Base-by-base conservation (phyloP, 176 grass and related monocot species). In the Oryza meyeriana region DNA sequence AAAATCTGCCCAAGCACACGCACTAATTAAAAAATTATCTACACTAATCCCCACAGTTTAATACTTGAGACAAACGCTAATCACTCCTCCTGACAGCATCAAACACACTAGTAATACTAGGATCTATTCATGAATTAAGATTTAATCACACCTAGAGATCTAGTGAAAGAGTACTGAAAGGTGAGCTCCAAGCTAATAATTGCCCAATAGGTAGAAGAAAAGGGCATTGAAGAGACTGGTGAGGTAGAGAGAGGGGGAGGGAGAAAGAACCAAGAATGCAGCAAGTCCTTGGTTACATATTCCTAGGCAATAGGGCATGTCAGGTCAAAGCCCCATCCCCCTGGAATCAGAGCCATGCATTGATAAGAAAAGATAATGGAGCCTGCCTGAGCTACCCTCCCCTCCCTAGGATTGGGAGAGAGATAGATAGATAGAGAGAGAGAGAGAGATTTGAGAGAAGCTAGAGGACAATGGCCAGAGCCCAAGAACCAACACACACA, bases 271-370 rank as follows among this genome's bases (percentile, higher is more conserved):
- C 71, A 81, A 89, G 81, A 79, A 69, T 65, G 83, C 64, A 75
- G 28, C 74, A 89, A 93, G 88, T 64, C 87, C 83, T 74, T 71
- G 86, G 85, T 92, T 85, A 81, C 86, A 92, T 92, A 84, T 86
- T 98, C 93, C 88, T 93, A 89, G 90, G 87, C 79, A 90, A 86
- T 83, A 91, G 88, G 70, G 92, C 84, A 93, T 88, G 87, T 94
- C 89, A 90, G 80, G 83, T 93, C 89, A 95, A 94, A 94, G 86
- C 89, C 84, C 68, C 63, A 73, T 78, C 85, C 77, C 79, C 87
- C 85, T 82, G 88, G 85, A 95, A 99, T 92, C 89, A 94, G 90
- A 92, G 96, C 89, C 93, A 91, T 89, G 92, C 90, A 93, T 86
- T 84, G 87, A 82, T 84, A 89, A 74, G 63, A 88, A 93, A 91